Percentiles rank a stretch among this genome's conserved stretches.
phyloP scores from a whole-genome alignment of 441 rosid species.

The Cnidoscolus chayamansa region DNA sequence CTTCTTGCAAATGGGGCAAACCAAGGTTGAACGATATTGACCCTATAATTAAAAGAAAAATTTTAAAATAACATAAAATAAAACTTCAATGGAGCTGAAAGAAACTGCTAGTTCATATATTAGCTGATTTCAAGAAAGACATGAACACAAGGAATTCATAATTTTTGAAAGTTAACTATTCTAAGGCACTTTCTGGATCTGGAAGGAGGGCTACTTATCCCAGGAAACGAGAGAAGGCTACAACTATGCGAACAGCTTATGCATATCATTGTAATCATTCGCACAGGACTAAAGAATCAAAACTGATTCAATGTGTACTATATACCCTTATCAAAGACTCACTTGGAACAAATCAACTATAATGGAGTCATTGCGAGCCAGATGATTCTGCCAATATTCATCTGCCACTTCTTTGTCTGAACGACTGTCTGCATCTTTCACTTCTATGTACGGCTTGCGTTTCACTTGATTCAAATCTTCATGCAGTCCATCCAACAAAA shows the following conservation, averaged over 20 bases:
- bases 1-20: conserved; percentile 61
- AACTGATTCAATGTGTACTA: not conserved
- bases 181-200: not conserved
- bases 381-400: conserved; percentile 58
- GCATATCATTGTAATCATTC: not conserved
- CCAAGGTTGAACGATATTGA: conserved; percentile 59
- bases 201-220: not conserved
- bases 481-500: conserved; percentile 75
- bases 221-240: not conserved
- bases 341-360: conserved; percentile 64
- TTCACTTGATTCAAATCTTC: conserved; percentile 74
- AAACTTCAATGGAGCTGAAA: conserved; percentile 6
- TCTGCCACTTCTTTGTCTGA: conserved; percentile 60
- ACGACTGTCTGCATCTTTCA: conserved; percentile 49
- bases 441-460: conserved; percentile 59
- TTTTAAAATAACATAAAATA: not conserved
- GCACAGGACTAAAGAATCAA: conserved; percentile 1
- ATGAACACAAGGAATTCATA: not conserved
- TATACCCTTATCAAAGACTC: conserved; percentile 19
- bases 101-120: conserved; percentile 11
- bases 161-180: not conserved
- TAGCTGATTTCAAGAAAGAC: not conserved
- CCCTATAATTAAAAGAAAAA: conserved; percentile 43
- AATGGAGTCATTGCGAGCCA: conserved; percentile 58
- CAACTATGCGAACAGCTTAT: not conserved